Percentiles rank a stretch among this genome's conserved stretches.
phyloP scores from a whole-genome alignment of 192 early-diverging fungal genomes.

The Umbelopsis vinacea region DNA sequence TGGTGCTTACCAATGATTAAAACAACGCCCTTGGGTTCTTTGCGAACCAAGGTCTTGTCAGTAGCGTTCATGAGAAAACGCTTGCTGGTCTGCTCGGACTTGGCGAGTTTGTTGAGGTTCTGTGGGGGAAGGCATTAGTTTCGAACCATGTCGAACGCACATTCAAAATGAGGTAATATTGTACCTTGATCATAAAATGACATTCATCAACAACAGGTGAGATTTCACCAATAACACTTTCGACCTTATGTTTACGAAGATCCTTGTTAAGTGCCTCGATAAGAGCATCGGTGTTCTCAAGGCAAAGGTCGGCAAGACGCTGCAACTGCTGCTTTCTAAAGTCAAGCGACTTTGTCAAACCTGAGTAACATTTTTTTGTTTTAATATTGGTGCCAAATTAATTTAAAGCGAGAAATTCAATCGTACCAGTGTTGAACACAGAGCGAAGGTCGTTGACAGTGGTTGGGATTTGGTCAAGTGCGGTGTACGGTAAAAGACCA shows the following conservation, averaged over 20 bases:
- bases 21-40: constrained; percentile 79
- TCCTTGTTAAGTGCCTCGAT: constrained; percentile 28
- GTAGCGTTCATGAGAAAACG: constrained; percentile 48
- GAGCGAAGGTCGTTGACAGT: constrained; percentile 24
- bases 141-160: no score
- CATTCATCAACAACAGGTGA: constrained; percentile 32
- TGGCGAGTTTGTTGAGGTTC: constrained; percentile 55
- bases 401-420: no score
- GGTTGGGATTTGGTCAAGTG: constrained; percentile 14
- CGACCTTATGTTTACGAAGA: constrained; percentile 32
- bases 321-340: constrained; percentile 39
- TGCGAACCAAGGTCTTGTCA: constrained; percentile 55
- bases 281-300: constrained; percentile 28
- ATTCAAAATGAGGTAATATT: no score
- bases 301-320: constrained; percentile 20
- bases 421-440: constrained; percentile 31
- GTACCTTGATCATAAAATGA: constrained; percentile 34
- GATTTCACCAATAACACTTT: constrained; percentile 27
- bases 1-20: constrained; percentile 59
- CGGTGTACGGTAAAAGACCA: neutral
- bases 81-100: constrained; percentile 32
- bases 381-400: no score
- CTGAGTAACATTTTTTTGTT: neutral
- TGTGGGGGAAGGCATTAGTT: constrained; percentile 28
- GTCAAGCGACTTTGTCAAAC: constrained; percentile 30